Evolutionary conservation across 306 rosid genomes (phyloP), one percentile per base, ranked within the genome.

Genomic region (Vigna nakashimae): DNA sequence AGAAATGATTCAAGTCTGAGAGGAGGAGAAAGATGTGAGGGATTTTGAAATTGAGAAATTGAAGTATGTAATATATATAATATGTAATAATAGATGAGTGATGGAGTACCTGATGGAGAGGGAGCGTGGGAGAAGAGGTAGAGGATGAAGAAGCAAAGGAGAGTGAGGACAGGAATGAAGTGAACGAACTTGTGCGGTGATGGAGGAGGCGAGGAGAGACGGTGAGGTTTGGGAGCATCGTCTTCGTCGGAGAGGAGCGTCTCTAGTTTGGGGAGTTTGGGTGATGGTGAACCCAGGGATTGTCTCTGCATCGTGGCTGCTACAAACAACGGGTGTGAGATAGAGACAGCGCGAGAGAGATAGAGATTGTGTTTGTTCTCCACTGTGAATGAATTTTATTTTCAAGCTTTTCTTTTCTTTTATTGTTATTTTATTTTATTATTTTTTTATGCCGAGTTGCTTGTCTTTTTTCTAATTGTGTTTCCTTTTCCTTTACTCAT

Each of bases 61-160:
- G 51, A 65, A 16, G 69, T 2, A 32, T 6, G 46, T 3, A 4
- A 9, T 9, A 42, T 9, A 42, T 9, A 42, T 9, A 2, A 42
- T 9, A 74, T 10, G 26, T 0, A 20, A 7, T 0, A 20, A 7
- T 12, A 12, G 48, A 60, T 6, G 68, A 65, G 67, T 0, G 3
- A 4, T 45, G 50, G 50, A 45, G 71, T 76, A 92, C 97, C 96
- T 82, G 97, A 87, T 32, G 87, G 96, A 15, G 99, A 90, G 62
- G 99, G 99, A 75, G 77, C 80, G 91, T 91, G 98, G 69, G 99
- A 96, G 88, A 20, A 91, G 86, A 96, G 83, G 88, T 83, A 96
- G 75, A 96, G 98, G 83, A 96, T 36, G 86, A 93, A 71, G 92
- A 96, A 91, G 87, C 99, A 96, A 75, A 91, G 30, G 26, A 96